Percentiles rank a stretch among this genome's conserved stretches.
Conservation (phyloP, 2,329 filamentous ascomycete species). For the Paracamarosporium sp. region DNA sequence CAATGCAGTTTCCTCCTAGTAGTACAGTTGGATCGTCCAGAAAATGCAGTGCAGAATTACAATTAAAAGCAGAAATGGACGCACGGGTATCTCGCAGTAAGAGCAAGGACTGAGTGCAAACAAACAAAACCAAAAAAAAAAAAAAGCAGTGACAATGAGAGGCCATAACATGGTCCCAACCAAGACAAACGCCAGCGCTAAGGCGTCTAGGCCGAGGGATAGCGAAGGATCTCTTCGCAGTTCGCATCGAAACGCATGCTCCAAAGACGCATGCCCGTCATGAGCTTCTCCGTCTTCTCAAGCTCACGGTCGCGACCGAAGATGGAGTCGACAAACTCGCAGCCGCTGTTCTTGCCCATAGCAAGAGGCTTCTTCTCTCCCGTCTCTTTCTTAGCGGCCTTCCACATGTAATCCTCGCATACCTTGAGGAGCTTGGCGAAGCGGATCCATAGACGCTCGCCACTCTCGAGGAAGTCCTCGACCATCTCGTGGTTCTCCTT, state of each 20-base stretch:
- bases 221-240: constrained; percentile 83
- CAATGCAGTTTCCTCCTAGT: constrained; percentile 44
- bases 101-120: constrained; percentile 35
- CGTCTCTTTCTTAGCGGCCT: constrained; percentile 75
- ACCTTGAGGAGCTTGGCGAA: constrained; percentile 86
- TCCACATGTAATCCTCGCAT: constrained; percentile 95
- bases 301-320: constrained; percentile 92
- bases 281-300: constrained; percentile 88
- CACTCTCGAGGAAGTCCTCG: constrained; percentile 88
- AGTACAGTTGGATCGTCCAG: constrained; percentile 42
- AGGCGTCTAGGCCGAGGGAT: constrained; percentile 51
- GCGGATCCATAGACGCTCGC: constrained; percentile 84
- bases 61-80: constrained; percentile 46
- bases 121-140: constrained; percentile 22
- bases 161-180: constrained; percentile 1
- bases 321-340: constrained; percentile 94
- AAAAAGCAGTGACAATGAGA: constrained; percentile 15
- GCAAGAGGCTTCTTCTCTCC: constrained; percentile 66
- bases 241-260: constrained; percentile 95
- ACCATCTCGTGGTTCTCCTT: constrained; percentile 79
- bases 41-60: constrained; percentile 43
- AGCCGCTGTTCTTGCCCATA: constrained; percentile 89
- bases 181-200: constrained; percentile 30
- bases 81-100: constrained; percentile 50
- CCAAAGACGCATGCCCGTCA: constrained; percentile 87